Conservation (phyloP, 2,329 filamentous ascomycete species). For the Colletotrichum magnum region DNA sequence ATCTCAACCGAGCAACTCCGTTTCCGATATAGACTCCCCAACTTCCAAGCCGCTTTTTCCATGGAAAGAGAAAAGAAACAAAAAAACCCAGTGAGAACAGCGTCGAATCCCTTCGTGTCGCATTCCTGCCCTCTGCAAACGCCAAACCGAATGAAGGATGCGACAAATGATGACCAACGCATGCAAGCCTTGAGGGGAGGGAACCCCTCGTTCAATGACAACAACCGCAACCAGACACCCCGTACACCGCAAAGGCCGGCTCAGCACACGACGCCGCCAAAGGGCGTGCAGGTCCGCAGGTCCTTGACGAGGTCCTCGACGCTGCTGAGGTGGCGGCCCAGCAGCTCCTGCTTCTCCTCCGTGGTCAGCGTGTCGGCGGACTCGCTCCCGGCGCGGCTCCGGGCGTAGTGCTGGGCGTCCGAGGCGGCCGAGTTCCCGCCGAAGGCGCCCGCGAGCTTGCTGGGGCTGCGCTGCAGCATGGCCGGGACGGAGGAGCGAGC, state of each 20-base stretch:
- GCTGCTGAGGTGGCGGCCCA: slow-evolving; percentile 84
- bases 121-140: slow-evolving; percentile 37
- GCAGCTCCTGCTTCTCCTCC: slow-evolving; percentile 84
- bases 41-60: slow-evolving; percentile 7
- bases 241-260: not conserved
- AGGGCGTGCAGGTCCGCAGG: slow-evolving; percentile 82
- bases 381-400: slow-evolving; percentile 53
- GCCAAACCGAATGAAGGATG: slow-evolving; percentile 34
- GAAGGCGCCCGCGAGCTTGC: slow-evolving; percentile 75
- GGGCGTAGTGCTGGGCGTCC: slow-evolving; percentile 49
- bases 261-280: slow-evolving; percentile 72
- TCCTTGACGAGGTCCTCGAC: slow-evolving; percentile 90
- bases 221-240: slow-evolving; percentile 34
- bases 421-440: slow-evolving; percentile 49
- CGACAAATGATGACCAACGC: slow-evolving; percentile 6
- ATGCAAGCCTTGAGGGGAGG: slow-evolving; percentile 18
- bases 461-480: slow-evolving; percentile 76
- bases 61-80: not conserved
- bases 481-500: slow-evolving; percentile 61
- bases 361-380: slow-evolving; percentile 72
- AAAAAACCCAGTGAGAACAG: slow-evolving; percentile 3
- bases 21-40: slow-evolving; percentile 12
- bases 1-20: slow-evolving; percentile 15
- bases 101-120: slow-evolving; percentile 10
- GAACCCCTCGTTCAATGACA: too few species aligned